phyloP scores from a whole-genome alignment of 2,329 filamentous ascomycete species.

The Calonectria pteridis region DNA sequence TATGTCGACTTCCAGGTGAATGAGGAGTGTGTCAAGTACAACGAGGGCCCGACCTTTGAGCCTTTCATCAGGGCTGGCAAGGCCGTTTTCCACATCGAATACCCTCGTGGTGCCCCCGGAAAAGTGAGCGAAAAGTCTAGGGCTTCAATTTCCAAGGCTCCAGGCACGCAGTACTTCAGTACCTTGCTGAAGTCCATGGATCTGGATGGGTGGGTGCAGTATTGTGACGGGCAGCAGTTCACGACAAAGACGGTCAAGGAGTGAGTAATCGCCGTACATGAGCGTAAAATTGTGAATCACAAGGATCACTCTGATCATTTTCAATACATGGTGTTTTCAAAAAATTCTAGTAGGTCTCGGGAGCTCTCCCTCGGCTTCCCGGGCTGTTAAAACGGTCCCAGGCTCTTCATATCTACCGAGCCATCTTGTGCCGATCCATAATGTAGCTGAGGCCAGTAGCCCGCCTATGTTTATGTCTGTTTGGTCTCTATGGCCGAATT shows the following conservation, averaged over 20 bases:
- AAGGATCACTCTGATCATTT: background rate
- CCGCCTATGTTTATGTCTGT: background rate
- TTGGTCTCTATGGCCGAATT: too few relatives aligned
- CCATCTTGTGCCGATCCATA: background rate
- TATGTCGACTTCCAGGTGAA: slow-evolving; percentile 75
- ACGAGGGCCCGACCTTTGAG: slow-evolving; percentile 68
- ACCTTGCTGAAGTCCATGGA: slow-evolving; percentile 75
- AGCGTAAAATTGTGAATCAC: background rate
- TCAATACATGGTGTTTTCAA: fast-evolving
- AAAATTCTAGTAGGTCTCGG: background rate
- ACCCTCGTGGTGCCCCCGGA: slow-evolving; percentile 64
- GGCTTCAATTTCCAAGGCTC: slow-evolving; percentile 57
- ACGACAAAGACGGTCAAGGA: background rate
- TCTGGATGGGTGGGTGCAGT: slow-evolving; percentile 66
- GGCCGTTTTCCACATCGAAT: slow-evolving; percentile 80
- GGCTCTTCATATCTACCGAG: background rate
- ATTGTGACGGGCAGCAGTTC: slow-evolving; percentile 12
- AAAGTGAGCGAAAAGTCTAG: slow-evolving; percentile 48
- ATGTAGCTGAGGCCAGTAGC: background rate
- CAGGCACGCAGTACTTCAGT: slow-evolving; percentile 65
- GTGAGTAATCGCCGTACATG: background rate
- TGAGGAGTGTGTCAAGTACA: slow-evolving; percentile 73
- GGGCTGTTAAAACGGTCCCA: background rate
- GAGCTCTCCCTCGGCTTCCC: background rate
- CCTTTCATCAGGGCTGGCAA: slow-evolving; percentile 70